Evolutionary conservation across 106 monocot species (phyloP).

Genomic region (Dioscorea alata): DNA sequence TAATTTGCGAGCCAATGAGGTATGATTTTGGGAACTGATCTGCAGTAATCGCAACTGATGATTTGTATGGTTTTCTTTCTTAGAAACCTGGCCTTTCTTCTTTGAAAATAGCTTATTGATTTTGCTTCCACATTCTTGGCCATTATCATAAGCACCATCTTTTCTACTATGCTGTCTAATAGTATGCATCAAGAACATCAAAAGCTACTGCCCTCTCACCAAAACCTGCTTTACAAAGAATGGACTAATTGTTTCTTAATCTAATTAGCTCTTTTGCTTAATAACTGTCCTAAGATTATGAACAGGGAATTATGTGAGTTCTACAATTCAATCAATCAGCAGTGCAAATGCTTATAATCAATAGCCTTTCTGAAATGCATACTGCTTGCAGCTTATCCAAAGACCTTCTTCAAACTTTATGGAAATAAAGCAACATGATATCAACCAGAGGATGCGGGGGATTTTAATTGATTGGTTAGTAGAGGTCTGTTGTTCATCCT

Average conservation of each 20-base stretch:
- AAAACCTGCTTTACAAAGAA: too few relatives aligned
- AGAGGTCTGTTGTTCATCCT: conserved; percentile 41
- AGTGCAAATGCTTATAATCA: too few relatives aligned
- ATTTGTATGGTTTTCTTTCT: neutral
- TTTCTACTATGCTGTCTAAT: too few relatives aligned
- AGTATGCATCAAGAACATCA: too few relatives aligned
- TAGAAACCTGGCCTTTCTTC: too few relatives aligned
- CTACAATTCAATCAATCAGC: too few relatives aligned
- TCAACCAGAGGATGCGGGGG: conserved; percentile 77
- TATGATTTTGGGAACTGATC: conserved; percentile 9
- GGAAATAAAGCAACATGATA: conserved; percentile 74
- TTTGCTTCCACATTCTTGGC: neutral
- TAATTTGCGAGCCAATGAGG: conserved; percentile 66
- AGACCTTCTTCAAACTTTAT: conserved; percentile 65
- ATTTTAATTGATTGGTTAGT: conserved; percentile 97
- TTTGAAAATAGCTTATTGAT: neutral
- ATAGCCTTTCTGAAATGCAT: neutral
- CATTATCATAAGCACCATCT: neutral
- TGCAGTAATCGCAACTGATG: too few relatives aligned
- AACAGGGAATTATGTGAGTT: too few relatives aligned
- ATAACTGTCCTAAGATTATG: too few relatives aligned
- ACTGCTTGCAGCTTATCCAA: conserved; percentile 45
- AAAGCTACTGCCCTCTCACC: too few relatives aligned
- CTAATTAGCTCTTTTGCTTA: too few relatives aligned
- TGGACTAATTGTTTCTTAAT: too few relatives aligned